Base-by-base conservation (phyloP, 2,329 filamentous ascomycete genomes). In the Epichloe amarillans region DNA sequence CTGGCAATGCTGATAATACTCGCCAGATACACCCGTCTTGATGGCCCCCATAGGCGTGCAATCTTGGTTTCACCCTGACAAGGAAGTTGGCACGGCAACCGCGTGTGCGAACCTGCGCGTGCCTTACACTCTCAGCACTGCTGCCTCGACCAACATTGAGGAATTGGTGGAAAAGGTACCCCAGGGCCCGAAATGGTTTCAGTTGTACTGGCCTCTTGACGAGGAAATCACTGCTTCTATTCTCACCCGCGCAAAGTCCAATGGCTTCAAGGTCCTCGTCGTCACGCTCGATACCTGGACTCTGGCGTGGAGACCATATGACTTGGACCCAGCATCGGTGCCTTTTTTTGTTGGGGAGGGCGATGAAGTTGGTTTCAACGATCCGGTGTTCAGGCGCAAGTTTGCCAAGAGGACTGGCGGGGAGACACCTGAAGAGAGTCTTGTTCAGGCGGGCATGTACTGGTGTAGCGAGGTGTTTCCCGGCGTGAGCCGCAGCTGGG, bases 231-330 rank as follows among this genome's bases (percentile, higher is more conserved):
- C 84, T 0, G 67, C 74, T 0, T 84, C 78, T 1, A 66, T 88
- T 15, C 70, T 88, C 4, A 61, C 65, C 1, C 73, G 83, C 0
- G 85, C 83, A 0, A 79, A 79, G 59, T 69, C 66, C 0, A 74
- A 70, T 35, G 84, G 83, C 1, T 88, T 74, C 65, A 73, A 72
- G 36, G 82, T 80, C 0, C 70, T 88, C 0, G 77, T 88, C 6
- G 80, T 89, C 1, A 89, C 86, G 0, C 70, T 88, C 0, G 85
- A 89, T 63, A 88, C 83, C 0, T 86, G 79, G 65, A 74, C 74
- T 12, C 70, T 88, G 37, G 76, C 75, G 0, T 89, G 84, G 83
- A 72, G 85, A 38, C 84, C 83, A 0, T 72, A 70, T 0, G 84
- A 88, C 59, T 72, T 88, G 4, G 83, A 86, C 55, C 72, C 73